phyloP scores from a whole-genome alignment of 495 filamentous ascomycete species.

The Penicillium subrubescens region DNA sequence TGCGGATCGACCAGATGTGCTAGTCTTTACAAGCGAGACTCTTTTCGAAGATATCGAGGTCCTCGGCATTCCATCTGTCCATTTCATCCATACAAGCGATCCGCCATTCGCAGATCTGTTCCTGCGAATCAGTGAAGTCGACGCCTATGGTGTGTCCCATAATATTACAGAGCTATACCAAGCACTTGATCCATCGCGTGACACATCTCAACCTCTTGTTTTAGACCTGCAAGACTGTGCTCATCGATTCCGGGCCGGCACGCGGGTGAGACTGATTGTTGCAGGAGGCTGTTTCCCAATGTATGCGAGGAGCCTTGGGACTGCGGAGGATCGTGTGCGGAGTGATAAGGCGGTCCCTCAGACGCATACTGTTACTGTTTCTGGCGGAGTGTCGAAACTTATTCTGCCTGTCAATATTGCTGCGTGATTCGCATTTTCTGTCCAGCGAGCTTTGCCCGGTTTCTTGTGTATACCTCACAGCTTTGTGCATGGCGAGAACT shows the following conservation, averaged over 20 bases:
- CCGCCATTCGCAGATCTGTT: slow-evolving; percentile 34
- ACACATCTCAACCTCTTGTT: slow-evolving; percentile 9
- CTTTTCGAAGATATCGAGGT: slow-evolving; percentile 28
- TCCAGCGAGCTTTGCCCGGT: neutral
- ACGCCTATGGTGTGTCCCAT: slow-evolving; percentile 26
- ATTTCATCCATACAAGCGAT: slow-evolving; percentile 27
- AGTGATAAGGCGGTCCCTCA: slow-evolving; percentile 17
- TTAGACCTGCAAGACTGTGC: slow-evolving; percentile 23
- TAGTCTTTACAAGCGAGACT: slow-evolving; percentile 31
- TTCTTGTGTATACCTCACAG: neutral
- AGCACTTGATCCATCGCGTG: slow-evolving; percentile 20
- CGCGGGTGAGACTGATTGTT: slow-evolving; percentile 18
- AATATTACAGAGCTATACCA: slow-evolving; percentile 27
- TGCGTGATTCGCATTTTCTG: neutral
- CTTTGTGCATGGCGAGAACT: neutral
- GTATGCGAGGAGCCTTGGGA: slow-evolving; percentile 27
- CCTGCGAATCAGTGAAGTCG: slow-evolving; percentile 33
- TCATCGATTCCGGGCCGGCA: slow-evolving; percentile 19
- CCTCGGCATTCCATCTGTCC: slow-evolving; percentile 22
- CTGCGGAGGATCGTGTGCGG: slow-evolving; percentile 18
- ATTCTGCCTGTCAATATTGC: slow-evolving; percentile 11
- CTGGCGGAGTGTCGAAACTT: slow-evolving; percentile 19
- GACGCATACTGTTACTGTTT: slow-evolving; percentile 19
- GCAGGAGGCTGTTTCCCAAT: slow-evolving; percentile 23
- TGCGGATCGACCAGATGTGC: slow-evolving; percentile 27